Evolutionary conservation across 169 alveolate genomes (phyloP).

Genomic region (Plasmodium knowlesi): DNA sequence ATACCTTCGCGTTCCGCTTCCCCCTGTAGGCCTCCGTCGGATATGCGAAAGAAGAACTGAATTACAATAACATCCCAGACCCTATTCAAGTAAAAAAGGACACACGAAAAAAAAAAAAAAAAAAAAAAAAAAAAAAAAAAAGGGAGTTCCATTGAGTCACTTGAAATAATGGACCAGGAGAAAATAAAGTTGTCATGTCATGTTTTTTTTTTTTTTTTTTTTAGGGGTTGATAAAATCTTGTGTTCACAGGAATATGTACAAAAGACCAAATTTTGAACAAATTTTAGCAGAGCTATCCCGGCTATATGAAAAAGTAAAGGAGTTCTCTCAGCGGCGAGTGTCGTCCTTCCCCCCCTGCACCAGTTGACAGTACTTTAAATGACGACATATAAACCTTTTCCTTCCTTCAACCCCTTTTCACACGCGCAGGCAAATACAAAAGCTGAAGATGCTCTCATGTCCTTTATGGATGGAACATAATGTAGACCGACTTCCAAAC

Average conservation of each 20-base stretch:
- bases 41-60: slow-evolving; percentile 57
- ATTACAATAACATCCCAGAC: slow-evolving; percentile 34
- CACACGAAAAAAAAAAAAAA: neutral
- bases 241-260: slow-evolving; percentile 28
- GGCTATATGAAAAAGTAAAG: slow-evolving; percentile 47
- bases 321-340: neutral
- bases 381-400: neutral
- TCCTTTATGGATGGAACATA: slow-evolving; percentile 76
- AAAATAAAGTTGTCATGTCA: neutral
- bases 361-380: neutral
- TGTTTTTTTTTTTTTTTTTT: neutral
- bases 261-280: slow-evolving; percentile 65
- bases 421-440: slow-evolving; percentile 40
- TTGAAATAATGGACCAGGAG: neutral
- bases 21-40: slow-evolving; percentile 51
- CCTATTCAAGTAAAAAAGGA: slow-evolving; percentile 36
- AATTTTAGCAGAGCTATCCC: slow-evolving; percentile 11
- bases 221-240: slow-evolving; percentile 45
- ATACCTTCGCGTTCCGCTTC: neutral
- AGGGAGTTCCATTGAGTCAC: neutral
- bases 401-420: neutral
- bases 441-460: slow-evolving; percentile 75
- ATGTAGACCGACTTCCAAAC: neutral
- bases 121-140: neutral
- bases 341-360: neutral